These are phyloP conservation scores for Fusarium secorum DNA, from an alignment of 2,329 filamentous ascomycete genomes.

Conservation along the genomic window DNA sequence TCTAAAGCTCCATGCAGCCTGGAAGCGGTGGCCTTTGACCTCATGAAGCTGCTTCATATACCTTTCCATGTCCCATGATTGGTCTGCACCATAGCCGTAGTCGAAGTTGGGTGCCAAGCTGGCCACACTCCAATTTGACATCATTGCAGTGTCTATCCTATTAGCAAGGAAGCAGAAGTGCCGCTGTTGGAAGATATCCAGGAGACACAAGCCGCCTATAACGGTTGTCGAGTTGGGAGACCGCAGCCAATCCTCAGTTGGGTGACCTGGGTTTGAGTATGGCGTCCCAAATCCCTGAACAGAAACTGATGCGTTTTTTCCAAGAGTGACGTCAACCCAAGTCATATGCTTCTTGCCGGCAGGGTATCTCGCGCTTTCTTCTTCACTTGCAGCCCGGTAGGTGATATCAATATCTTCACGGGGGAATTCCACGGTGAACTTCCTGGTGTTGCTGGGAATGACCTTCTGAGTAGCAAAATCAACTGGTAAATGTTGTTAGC, in stretches of 20 bases:
- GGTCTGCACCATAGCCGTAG: background rate
- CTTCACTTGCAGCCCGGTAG: background rate
- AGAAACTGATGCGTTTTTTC: fast-evolving
- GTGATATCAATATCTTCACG: background rate
- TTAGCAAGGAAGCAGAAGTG: background rate
- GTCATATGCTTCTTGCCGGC: background rate
- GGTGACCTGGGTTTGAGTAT: background rate
- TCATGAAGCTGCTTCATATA: background rate
- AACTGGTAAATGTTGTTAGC: background rate
- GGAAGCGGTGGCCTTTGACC: background rate
- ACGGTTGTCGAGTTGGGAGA: background rate
- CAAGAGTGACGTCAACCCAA: background rate
- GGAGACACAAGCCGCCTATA: background rate
- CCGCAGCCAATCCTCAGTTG: background rate
- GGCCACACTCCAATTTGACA: fast-evolving
- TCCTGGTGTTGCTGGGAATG: background rate
- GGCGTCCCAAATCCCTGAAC: background rate
- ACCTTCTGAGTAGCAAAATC: background rate
- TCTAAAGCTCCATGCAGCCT: background rate
- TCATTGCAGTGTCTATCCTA: too few relatives aligned
- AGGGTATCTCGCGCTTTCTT: background rate
- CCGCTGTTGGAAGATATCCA: background rate
- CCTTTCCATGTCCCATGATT: background rate
- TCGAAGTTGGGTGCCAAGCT: background rate
- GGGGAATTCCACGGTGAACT: background rate